These are phyloP conservation scores for Mycena maculata DNA, from an alignment of 768 basidiomycete genomes.

Conservation along the genomic window DNA sequence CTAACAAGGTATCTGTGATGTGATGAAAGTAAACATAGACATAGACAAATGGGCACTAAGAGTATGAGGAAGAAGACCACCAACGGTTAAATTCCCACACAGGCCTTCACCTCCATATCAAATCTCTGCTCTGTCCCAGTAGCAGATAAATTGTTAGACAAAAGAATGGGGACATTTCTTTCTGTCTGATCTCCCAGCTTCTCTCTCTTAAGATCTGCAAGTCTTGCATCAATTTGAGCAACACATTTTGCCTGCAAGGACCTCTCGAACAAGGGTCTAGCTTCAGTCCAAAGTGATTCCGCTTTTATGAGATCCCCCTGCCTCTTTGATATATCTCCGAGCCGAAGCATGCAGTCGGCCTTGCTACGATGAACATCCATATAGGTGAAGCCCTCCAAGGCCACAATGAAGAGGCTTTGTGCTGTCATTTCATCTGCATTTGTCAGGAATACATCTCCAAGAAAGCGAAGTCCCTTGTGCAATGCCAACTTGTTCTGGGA, in stretches of 20 bases:
- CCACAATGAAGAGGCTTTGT: background rate
- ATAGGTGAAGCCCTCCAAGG: background rate
- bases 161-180: no score
- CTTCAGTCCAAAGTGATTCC: background rate
- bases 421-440: background rate
- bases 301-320: background rate
- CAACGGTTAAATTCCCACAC: no score
- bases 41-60: no score
- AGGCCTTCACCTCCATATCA: no score
- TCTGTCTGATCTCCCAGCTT: no score
- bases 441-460: background rate
- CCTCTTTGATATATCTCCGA: background rate
- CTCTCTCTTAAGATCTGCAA: background rate
- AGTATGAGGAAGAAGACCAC: no score
- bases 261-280: background rate
- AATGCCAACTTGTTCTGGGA: background rate
- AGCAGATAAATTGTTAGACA: no score
- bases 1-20: no score
- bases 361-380: slow-evolving; percentile 5
- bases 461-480: background rate
- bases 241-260: background rate
- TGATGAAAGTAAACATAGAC: no score
- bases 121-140: no score
- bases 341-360: background rate
- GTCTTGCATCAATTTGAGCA: background rate